Evolutionary conservation across 75 land plant species (phyloP).

Genomic region (Pinus albicaulis): DNA sequence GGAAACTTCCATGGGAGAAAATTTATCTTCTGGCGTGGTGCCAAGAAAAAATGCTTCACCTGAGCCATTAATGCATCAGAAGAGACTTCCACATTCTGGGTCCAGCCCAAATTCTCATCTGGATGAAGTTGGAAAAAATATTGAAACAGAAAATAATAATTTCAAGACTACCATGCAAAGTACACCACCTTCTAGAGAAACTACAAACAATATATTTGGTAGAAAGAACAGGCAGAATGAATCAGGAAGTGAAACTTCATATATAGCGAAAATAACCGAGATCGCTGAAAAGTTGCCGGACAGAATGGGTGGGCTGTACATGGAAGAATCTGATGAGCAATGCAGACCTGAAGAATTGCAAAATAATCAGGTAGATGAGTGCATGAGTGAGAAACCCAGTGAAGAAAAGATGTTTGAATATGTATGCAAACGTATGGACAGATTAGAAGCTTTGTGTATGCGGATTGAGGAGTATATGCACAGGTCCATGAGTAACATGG

Average conservation of each 20-base stretch:
- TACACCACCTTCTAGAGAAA: neutral
- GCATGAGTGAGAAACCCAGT: neutral
- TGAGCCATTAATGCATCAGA: neutral
- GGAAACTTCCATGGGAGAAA: neutral
- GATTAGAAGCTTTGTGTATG: slow-evolving; percentile 46
- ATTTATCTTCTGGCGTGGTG: neutral
- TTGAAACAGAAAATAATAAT: slow-evolving; percentile 1
- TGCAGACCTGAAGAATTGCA: neutral
- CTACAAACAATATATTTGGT: neutral
- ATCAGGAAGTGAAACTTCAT: neutral
- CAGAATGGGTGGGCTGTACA: neutral
- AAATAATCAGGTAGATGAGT: neutral
- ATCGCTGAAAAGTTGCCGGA: neutral
- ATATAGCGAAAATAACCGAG: neutral
- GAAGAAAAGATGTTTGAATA: slow-evolving; percentile 35
- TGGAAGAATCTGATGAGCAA: slow-evolving; percentile 6
- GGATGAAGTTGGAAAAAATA: neutral
- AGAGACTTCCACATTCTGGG: neutral
- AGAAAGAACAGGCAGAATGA: neutral
- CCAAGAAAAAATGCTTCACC: neutral
- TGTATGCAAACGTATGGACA: slow-evolving; percentile 42
- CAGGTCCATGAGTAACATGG: slow-evolving; percentile 45
- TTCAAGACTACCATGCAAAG: neutral
- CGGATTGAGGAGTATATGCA: slow-evolving; percentile 69
- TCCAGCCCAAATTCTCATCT: neutral